Conservation (phyloP, 2,329 filamentous ascomycete species). For the Cephalotrichum gorgonifer region DNA sequence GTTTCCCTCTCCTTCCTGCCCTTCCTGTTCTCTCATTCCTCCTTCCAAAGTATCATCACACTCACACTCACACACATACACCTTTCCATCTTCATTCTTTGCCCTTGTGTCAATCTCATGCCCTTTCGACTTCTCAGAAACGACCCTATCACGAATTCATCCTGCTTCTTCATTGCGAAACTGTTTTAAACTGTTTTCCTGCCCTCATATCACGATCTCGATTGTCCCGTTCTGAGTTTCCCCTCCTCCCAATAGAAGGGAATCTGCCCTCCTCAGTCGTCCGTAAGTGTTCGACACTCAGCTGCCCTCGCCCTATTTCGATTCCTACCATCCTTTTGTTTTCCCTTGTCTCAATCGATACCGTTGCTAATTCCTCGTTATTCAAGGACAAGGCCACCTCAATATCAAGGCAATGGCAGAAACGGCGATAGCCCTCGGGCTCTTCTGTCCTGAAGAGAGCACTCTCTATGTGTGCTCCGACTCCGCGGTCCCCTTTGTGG, state of each 20-base stretch:
- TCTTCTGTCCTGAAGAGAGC: neutral
- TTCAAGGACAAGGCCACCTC: too few species aligned
- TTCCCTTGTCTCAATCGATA: too few species aligned
- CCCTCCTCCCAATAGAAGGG: too few species aligned
- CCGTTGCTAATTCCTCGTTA: too few species aligned
- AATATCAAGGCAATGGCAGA: neutral
- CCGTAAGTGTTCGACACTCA: too few species aligned
- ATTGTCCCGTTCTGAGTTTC: neutral
- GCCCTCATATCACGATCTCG: neutral
- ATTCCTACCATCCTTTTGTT: too few species aligned
- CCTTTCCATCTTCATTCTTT: neutral
- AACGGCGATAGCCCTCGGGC: neutral
- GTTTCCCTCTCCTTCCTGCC: neutral
- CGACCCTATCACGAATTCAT: neutral
- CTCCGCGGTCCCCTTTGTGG: neutral
- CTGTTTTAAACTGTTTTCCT: neutral
- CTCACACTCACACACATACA: neutral
- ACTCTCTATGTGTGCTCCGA: neutral
- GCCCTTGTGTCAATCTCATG: neutral
- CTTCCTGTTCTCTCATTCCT: neutral
- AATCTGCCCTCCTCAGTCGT: too few species aligned
- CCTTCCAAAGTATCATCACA: neutral
- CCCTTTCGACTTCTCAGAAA: too few species aligned
- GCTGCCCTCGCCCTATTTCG: too few species aligned
- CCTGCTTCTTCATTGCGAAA: neutral